Percentiles rank a stretch among this genome's conserved stretches.
phyloP scores from a whole-genome alignment of 1,284 basidiomycete species.

The Paramarasmius palmivorus region DNA sequence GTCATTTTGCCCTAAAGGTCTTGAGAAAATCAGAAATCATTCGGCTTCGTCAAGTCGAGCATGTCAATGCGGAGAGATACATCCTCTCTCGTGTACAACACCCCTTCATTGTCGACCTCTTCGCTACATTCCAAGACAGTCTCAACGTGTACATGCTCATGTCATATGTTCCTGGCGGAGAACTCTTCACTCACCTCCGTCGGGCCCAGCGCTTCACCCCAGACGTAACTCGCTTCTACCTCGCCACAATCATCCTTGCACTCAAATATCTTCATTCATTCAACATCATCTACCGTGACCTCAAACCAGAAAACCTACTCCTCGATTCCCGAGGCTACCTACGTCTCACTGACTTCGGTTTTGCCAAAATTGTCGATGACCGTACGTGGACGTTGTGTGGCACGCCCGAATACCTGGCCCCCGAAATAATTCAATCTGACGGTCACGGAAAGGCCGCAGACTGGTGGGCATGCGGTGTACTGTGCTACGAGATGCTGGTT shows the following conservation, averaged over 20 bases:
- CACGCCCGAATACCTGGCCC: conserved; percentile 95
- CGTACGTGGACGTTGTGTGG: conserved; percentile 99
- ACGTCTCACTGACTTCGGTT: conserved; percentile 97
- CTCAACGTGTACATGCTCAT: conserved; percentile 98
- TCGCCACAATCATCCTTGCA: conserved; percentile 94
- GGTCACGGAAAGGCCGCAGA: conserved; percentile 99
- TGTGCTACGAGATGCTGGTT: conserved; percentile 98
- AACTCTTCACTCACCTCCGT: conserved; percentile 92
- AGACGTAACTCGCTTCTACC: conserved; percentile 98
- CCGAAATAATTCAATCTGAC: conserved; percentile 94
- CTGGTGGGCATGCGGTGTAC: conserved; percentile 98
- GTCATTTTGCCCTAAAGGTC: conserved; percentile 91
- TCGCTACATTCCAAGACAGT: conserved; percentile 95
- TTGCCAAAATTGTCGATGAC: conserved; percentile 97
- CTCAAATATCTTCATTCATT: conserved; percentile 96
- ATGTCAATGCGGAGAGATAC: conserved; percentile 96
- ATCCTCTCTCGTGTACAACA: conserved; percentile 88
- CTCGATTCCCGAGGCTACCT: conserved; percentile 95
- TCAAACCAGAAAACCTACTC: conserved; percentile 97
- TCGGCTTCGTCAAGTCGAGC: conserved; percentile 95
- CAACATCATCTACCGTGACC: conserved; percentile 98
- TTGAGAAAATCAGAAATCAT: conserved; percentile 93
- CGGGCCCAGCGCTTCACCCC: conserved; percentile 95
- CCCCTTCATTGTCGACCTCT: conserved; percentile 84
- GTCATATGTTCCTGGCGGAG: conserved; percentile 97